Evolutionary conservation across 2,329 filamentous ascomycete genomes (phyloP), one percentile per base, ranked within the genome.

Genomic region (Coniochaeta sp.): DNA sequence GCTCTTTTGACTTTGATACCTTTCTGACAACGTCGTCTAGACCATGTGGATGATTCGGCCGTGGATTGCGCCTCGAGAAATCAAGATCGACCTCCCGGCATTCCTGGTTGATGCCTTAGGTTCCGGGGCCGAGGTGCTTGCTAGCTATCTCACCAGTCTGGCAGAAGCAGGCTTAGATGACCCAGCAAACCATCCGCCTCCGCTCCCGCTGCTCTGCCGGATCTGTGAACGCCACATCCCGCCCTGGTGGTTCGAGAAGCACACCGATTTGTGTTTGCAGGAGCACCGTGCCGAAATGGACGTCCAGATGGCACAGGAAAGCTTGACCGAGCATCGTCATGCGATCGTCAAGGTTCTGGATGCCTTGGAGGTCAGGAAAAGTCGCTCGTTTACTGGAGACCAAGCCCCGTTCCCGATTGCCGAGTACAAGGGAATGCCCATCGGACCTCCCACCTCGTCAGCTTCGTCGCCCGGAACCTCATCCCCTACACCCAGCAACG

Each of bases 21-120:
- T 9, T 34, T 12, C 54, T 56, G 22, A 56, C 54, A 2, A 16
- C 14, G 30, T 38, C n/a, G 62, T 61, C 65, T 68, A 96, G 91
- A 96, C 91, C 19, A 99, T 99, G 96, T 99, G 95, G 95, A 99
- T 99, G 92, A 86, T 99, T 66, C 90, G 95, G 65, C 95, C 93
- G 2, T 96, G 92, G 75, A 88, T 92, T 44, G 83, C 89, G 44
- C 90, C 93, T 6, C 86, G 92, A 65, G 93, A 98, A 77, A 91
- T 99, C 70, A 96, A 96, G 64, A 98, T 99, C 67, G 95, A 98
- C 72, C 84, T 99, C 7, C 93, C 96, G 17, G 81, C 86, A 60
- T 79, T 96, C 30, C 88, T 99, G 62, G 93, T 98, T 58, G 93
- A 98, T 68, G 93, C 93, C 1, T 82, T 99, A 17, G 95, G 95